A percentile compares a stretch with the other conserved stretches of the same genome.
Evolutionary conservation across 148 eudicot species (phyloP).

Genomic region (Dysphania ambrosioides): DNA sequence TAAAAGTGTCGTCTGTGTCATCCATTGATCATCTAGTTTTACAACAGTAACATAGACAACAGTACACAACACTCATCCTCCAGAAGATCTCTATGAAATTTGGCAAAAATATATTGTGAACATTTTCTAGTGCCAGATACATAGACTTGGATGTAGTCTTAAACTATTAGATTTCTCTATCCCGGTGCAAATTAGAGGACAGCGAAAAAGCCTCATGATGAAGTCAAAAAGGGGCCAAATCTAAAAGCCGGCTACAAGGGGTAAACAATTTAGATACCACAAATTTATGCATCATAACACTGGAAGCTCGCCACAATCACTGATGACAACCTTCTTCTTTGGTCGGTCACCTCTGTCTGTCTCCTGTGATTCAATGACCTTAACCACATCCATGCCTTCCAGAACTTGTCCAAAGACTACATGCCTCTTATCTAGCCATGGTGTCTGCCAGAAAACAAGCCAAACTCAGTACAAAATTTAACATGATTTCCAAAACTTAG

Average conservation of each 20-base stretch:
- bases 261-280: too few species aligned
- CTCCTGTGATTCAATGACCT: slow-evolving; percentile 73
- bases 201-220: slow-evolving; percentile 8
- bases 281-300: slow-evolving; percentile 31
- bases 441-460: slow-evolving; percentile 47
- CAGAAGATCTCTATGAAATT: neutral
- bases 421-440: slow-evolving; percentile 90
- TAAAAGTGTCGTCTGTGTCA: neutral
- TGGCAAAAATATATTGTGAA: neutral
- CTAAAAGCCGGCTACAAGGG: neutral
- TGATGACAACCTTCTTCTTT: slow-evolving; percentile 62
- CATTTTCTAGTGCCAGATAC: neutral
- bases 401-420: slow-evolving; percentile 91
- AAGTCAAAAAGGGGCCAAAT: neutral
- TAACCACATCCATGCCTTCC: slow-evolving; percentile 92
- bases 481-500: neutral
- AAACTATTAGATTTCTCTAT: slow-evolving; percentile 10
- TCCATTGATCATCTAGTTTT: neutral
- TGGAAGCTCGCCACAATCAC: slow-evolving; percentile 89
- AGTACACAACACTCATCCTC: neutral
- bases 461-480: neutral
- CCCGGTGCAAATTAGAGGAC: neutral
- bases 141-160: slow-evolving; percentile 3
- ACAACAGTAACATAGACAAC: slow-evolving; percentile 13
- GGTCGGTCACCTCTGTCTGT: slow-evolving; percentile 97